Percentiles rank a stretch among this genome's conserved stretches.
Evolutionary conservation across 83 land plant species (phyloP).

Genomic region (Diphasiastrum complanatum): DNA sequence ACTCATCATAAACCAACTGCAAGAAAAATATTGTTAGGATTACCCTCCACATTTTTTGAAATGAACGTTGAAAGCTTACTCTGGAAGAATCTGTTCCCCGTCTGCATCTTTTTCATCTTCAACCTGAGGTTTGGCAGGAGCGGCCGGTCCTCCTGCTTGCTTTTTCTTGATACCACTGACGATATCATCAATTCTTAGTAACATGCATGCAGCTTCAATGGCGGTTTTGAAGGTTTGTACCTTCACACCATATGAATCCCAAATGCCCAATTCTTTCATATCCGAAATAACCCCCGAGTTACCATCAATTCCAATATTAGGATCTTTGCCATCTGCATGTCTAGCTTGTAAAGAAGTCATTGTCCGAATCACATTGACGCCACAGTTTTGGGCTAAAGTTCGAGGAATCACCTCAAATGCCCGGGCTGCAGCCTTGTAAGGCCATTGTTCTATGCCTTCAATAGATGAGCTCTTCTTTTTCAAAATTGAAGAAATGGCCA

Average conservation of each 20-base stretch:
- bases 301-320: slow-evolving; percentile 89
- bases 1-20: too few species aligned
- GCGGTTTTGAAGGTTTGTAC: slow-evolving; percentile 91
- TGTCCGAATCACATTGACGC: slow-evolving; percentile 88
- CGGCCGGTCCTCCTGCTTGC: slow-evolving; percentile 58
- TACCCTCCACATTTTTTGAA: too few species aligned
- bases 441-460: slow-evolving; percentile 97
- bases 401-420: slow-evolving; percentile 97
- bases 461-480: slow-evolving; percentile 83
- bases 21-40: too few species aligned
- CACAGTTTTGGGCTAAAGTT: slow-evolving; percentile 93
- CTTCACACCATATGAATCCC: slow-evolving; percentile 94
- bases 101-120: slow-evolving; percentile 86
- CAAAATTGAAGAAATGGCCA: slow-evolving; percentile 79
- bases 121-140: slow-evolving; percentile 58
- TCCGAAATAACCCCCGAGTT: slow-evolving; percentile 81
- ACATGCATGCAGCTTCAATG: slow-evolving; percentile 95
- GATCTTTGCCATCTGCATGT: slow-evolving; percentile 91
- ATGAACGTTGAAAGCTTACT: too few species aligned
- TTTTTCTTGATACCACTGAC: slow-evolving; percentile 96
- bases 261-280: slow-evolving; percentile 87
- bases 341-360: slow-evolving; percentile 98
- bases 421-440: slow-evolving; percentile 92
- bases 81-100: slow-evolving; percentile 83
- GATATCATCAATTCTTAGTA: slow-evolving; percentile 89